These are phyloP conservation scores for Morella rubra DNA, from an alignment of 306 rosid species.

Conservation along the genomic window DNA sequence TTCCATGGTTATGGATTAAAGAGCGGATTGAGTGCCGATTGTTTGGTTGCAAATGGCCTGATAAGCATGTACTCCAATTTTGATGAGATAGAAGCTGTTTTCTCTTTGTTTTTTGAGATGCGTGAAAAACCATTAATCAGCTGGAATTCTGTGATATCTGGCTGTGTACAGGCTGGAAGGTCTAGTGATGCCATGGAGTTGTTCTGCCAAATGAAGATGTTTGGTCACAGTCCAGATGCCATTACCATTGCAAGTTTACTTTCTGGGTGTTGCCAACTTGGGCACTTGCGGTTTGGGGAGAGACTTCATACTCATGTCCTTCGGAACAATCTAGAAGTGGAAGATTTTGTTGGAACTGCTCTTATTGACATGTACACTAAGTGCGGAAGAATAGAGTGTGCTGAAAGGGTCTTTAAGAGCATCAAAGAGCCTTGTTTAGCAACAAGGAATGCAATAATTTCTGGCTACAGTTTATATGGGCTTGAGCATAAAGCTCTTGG, in stretches of 20 bases:
- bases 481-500: conserved; percentile 58
- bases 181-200: conserved; percentile 58
- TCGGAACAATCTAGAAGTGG: conserved; percentile 54
- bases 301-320: conserved; percentile 51
- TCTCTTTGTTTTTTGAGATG: conserved; percentile 51
- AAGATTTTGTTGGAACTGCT: conserved; percentile 67
- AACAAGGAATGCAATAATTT: conserved; percentile 81
- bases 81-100: conserved; percentile 49
- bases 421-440: conserved; percentile 68
- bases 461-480: conserved; percentile 70
- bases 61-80: conserved; percentile 78
- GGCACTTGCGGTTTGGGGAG: conserved; percentile 56
- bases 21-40: conserved; percentile 46
- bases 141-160: conserved; percentile 81
- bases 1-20: conserved; percentile 67
- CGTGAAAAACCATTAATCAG: conserved; percentile 47
- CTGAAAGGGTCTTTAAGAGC: conserved; percentile 58
- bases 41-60: conserved; percentile 63
- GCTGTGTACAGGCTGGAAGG: conserved; percentile 75
- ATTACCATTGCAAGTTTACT: conserved; percentile 67
- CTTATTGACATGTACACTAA: conserved; percentile 81
- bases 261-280: conserved; percentile 76
- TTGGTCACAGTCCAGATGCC: conserved; percentile 56
- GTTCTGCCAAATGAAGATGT: conserved; percentile 56
- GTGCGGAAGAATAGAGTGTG: conserved; percentile 71